Evolutionary conservation across 768 basidiomycete species (phyloP).

Genomic region (Tulasnella sp.): DNA sequence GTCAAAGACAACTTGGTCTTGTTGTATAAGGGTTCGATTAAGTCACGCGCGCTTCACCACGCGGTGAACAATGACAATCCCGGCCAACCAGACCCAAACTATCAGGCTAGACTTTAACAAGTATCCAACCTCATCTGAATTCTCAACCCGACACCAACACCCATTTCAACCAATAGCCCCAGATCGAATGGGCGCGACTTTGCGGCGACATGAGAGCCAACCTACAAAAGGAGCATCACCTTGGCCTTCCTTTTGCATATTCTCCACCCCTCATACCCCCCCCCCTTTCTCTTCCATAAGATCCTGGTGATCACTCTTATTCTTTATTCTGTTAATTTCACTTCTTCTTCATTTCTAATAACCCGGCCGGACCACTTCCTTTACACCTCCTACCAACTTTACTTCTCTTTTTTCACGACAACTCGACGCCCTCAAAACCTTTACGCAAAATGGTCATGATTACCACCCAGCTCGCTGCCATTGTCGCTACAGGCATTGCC

Average conservation of each 20-base stretch:
- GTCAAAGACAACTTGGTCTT: background rate
- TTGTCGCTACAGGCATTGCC: slow-evolving; percentile 46
- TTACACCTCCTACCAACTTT: slow-evolving; percentile 28
- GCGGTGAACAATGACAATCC: too few species aligned
- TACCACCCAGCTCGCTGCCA: slow-evolving; percentile 47
- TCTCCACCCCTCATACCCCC: slow-evolving; percentile 37
- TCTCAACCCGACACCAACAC: background rate
- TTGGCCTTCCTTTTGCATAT: background rate
- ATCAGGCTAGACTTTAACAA: background rate
- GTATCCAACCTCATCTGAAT: background rate
- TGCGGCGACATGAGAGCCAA: background rate
- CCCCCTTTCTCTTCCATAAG: slow-evolving; percentile 38
- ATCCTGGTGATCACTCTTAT: slow-evolving; percentile 53
- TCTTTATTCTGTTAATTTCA: slow-evolving; percentile 33
- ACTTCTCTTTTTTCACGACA: slow-evolving; percentile 19
- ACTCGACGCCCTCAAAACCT: background rate
- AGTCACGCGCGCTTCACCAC: too few species aligned
- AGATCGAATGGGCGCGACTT: background rate
- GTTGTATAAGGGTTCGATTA: background rate
- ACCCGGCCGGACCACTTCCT: slow-evolving; percentile 26
- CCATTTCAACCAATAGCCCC: background rate
- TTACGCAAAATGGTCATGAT: slow-evolving; percentile 48
- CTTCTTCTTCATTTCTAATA: slow-evolving; percentile 25
- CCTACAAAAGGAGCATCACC: background rate
- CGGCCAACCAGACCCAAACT: background rate